These are phyloP conservation scores for Sungouiozyma intestinalis DNA, from an alignment of 805 yeast species.

Conservation along the genomic window DNA sequence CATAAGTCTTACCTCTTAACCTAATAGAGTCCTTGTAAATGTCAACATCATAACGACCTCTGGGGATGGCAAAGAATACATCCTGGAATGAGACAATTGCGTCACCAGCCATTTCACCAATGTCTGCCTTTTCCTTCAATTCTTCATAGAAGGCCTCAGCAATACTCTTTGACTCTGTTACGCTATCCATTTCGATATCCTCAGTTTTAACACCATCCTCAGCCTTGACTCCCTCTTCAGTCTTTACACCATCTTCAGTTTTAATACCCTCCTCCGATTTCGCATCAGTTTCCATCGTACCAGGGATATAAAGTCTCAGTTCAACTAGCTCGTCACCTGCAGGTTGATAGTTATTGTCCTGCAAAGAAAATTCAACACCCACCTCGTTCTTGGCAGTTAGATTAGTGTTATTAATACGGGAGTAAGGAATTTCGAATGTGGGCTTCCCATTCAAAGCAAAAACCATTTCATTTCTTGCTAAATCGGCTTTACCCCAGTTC, in stretches of 20 bases:
- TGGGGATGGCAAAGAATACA: conserved; percentile 85
- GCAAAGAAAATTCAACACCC: conserved; percentile 70
- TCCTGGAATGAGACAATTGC: conserved; percentile 90
- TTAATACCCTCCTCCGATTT: conserved; percentile 18
- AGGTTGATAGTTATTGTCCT: conserved; percentile 42
- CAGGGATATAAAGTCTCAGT: conserved; percentile 87
- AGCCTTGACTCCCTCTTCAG: conserved; percentile 3
- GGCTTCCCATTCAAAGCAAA: conserved; percentile 84
- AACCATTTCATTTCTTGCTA: conserved; percentile 83
- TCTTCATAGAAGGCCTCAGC: conserved; percentile 86
- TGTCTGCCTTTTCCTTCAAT: conserved; percentile 83
- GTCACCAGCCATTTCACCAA: conserved; percentile 90
- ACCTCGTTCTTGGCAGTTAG: conserved; percentile 89
- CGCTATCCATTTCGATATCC: conserved; percentile 13
- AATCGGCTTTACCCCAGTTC: conserved; percentile 96
- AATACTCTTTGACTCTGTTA: conserved; percentile 38
- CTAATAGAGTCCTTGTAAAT: conserved; percentile 81
- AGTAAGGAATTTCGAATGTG: conserved; percentile 81
- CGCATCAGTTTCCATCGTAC: conserved; percentile 40
- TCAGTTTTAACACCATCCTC: conserved; percentile 19
- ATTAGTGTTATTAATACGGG: conserved; percentile 71
- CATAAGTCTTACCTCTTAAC: conserved; percentile 94
- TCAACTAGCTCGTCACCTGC: conserved; percentile 97
- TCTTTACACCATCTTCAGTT: conserved; percentile 4
- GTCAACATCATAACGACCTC: conserved; percentile 97